Evolutionary conservation across 192 early-diverging fungal genomes (phyloP), one percentile per base, ranked within the genome.

Genomic region (Umbelopsis sp.): DNA sequence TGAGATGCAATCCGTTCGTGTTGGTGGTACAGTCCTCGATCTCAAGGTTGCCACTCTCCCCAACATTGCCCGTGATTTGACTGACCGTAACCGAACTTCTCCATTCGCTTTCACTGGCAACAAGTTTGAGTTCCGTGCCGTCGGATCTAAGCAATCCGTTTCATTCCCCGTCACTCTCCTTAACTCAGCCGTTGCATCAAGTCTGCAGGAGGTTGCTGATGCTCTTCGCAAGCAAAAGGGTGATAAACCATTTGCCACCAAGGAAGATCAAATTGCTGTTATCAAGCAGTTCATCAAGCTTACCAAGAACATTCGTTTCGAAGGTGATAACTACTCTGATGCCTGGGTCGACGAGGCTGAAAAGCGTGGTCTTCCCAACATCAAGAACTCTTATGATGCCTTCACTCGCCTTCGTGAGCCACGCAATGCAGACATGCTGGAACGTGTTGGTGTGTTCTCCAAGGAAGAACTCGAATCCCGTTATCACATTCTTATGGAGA

Each of bases 101-200:
- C 96, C 97, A 26, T 97, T 99, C 70, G 97, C 97, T 68, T 99
- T 99, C 82, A 99, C 97, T 66, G 97, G 97, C 47, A 99, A 99
- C 92, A 99, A 99, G 88, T 99, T 99, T 72, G 97, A 99, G 90
- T 98, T 97, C 95, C 93, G 95, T 82, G 95, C 97, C 47, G 96
- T 99, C 38, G 97, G 97, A 49, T 96, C 97, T 71, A 96, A 97
- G 88, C 95, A 97, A 86, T 96, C 95, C 31, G 93, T 95, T 41
- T 94, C 97, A 51, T 97, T 97, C 91, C 96, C 97, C 20, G 91
- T 95, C 65, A 93, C 94, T 0, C 81, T 99, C 67, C 82, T 97
- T 50, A 99, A 97, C 90, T 86, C 94, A 68, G 94, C 94, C 45
- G 96, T 99, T 22, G 90, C 96, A 12, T 87, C 89, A 6, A 91